Conservation (phyloP, 2,329 filamentous ascomycete genomes). For the Tolypocladium ophioglossoides region DNA sequence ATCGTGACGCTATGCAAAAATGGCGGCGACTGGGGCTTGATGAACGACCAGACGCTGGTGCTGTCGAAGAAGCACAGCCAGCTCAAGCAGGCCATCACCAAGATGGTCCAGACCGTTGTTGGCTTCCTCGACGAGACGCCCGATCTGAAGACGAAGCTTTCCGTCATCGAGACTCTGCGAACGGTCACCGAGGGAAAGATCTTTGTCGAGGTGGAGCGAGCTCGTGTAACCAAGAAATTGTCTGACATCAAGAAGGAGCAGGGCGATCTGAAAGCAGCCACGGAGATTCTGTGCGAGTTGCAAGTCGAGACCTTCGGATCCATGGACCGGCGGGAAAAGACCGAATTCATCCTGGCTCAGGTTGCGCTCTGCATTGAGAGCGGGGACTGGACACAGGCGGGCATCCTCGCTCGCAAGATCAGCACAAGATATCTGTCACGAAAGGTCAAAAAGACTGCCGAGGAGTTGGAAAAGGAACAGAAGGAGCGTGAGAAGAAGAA, state of each 20-base stretch:
- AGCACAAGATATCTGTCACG: slow-evolving; percentile 85
- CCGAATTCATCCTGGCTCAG: slow-evolving; percentile 94
- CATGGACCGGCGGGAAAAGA: slow-evolving; percentile 96
- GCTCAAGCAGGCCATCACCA: slow-evolving; percentile 96
- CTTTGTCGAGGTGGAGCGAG: slow-evolving; percentile 96
- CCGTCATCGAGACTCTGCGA: slow-evolving; percentile 86
- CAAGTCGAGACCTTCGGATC: slow-evolving; percentile 99
- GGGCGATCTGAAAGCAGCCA: slow-evolving; percentile 80
- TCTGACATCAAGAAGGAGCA: slow-evolving; percentile 97
- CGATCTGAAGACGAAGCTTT: slow-evolving; percentile 76
- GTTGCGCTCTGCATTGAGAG: slow-evolving; percentile 91
- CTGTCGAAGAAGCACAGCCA: slow-evolving; percentile 99
- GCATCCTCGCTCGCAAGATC: slow-evolving; percentile 92
- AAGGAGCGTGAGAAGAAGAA: slow-evolving; percentile 83
- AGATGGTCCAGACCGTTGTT: slow-evolving; percentile 98
- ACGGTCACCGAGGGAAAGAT: slow-evolving; percentile 99
- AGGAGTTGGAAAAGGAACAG: slow-evolving; percentile 82
- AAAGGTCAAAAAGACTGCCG: slow-evolving; percentile 81
- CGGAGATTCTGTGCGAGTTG: slow-evolving; percentile 90
- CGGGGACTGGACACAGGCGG: slow-evolving; percentile 91
- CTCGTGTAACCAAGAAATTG: slow-evolving; percentile 85
- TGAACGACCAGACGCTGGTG: slow-evolving; percentile 93
- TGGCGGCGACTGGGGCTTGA: slow-evolving; percentile 80
- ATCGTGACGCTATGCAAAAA: slow-evolving; percentile 95
- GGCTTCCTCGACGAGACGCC: slow-evolving; percentile 80